A percentile compares a stretch with the other conserved stretches of the same genome.
Conservation (phyloP, 2,329 filamentous ascomycete genomes). For the Fusarium sp. region DNA sequence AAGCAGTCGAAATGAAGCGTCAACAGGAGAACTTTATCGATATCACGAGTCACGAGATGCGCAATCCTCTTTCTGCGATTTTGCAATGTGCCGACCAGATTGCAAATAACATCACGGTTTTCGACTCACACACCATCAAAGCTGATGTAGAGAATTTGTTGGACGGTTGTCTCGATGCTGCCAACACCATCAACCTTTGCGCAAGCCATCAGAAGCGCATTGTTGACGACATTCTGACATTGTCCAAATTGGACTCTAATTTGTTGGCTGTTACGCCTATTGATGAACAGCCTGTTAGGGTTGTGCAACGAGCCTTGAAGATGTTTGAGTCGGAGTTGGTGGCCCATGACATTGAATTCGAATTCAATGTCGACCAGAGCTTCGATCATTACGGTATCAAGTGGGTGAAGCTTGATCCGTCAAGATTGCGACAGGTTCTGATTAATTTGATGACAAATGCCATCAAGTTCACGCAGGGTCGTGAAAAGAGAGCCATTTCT, state of each 20-base stretch:
- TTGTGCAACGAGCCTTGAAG: constrained; percentile 76
- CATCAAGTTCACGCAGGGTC: constrained; percentile 72
- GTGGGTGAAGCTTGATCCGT: constrained; percentile 81
- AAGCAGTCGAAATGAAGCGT: constrained; percentile 82
- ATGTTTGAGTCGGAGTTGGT: constrained; percentile 83
- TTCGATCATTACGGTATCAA: constrained; percentile 73
- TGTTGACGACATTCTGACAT: constrained; percentile 73
- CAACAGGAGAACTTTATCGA: constrained; percentile 79
- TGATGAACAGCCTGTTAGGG: constrained; percentile 73
- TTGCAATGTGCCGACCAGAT: constrained; percentile 83
- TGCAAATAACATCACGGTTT: constrained; percentile 59
- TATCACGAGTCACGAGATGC: constrained; percentile 80
- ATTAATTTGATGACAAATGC: constrained; percentile 80
- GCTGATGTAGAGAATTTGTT: constrained; percentile 61
- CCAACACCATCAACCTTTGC: constrained; percentile 84
- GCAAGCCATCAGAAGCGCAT: constrained; percentile 82
- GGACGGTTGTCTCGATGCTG: constrained; percentile 74
- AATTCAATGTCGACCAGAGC: constrained; percentile 74
- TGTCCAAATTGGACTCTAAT: constrained; percentile 77
- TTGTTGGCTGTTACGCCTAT: constrained; percentile 77
- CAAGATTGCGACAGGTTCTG: constrained; percentile 76
- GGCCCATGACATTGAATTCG: constrained; percentile 76
- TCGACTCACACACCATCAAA: constrained; percentile 52
- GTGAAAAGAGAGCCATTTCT: constrained; percentile 68
- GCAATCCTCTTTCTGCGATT: constrained; percentile 79